Percentiles rank a stretch among this genome's conserved stretches.
Conservation (phyloP, 2,329 filamentous ascomycete species). For the Nemania abortiva region DNA sequence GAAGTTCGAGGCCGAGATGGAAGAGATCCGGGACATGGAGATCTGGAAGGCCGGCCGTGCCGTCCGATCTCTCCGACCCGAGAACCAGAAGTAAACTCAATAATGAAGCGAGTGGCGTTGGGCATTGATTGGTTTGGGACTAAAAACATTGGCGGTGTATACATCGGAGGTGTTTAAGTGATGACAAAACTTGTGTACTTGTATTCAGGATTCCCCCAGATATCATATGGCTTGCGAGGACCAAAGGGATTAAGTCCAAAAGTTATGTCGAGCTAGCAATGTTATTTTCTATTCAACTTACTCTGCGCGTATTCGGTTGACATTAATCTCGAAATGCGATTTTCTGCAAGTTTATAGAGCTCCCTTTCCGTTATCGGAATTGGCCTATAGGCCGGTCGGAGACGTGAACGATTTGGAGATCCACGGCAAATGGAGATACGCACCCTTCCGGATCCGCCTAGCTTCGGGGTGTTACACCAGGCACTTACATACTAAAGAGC, state of each 20-base stretch:
- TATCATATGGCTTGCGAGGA: conserved; percentile 41
- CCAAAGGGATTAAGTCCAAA: conserved; percentile 43
- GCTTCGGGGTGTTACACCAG: background rate
- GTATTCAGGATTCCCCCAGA: conserved; percentile 53
- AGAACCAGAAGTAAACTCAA: conserved; percentile 80
- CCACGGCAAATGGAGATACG: conserved; percentile 6
- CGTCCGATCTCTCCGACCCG: conserved; percentile 86
- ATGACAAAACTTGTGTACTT: conserved; percentile 52
- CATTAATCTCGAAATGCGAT: background rate
- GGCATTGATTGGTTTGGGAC: conserved; percentile 43
- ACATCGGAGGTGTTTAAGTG: conserved; percentile 38
- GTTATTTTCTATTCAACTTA: conserved; percentile 19
- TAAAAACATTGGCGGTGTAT: conserved; percentile 43
- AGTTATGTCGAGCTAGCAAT: conserved; percentile 39
- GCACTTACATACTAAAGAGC: background rate
- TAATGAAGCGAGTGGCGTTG: conserved; percentile 39
- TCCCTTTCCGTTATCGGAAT: conserved; percentile 32
- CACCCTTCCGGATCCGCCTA: background rate
- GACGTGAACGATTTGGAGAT: conserved; percentile 10
- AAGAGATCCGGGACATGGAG: conserved; percentile 97
- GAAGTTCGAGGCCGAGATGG: conserved; percentile 97
- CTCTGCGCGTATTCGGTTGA: background rate
- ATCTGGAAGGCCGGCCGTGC: conserved; percentile 99
- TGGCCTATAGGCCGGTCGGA: conserved; percentile 1
- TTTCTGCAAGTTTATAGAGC: background rate